Conservation (phyloP, 140 eudicot species). For the Senecio squalidus region DNA sequence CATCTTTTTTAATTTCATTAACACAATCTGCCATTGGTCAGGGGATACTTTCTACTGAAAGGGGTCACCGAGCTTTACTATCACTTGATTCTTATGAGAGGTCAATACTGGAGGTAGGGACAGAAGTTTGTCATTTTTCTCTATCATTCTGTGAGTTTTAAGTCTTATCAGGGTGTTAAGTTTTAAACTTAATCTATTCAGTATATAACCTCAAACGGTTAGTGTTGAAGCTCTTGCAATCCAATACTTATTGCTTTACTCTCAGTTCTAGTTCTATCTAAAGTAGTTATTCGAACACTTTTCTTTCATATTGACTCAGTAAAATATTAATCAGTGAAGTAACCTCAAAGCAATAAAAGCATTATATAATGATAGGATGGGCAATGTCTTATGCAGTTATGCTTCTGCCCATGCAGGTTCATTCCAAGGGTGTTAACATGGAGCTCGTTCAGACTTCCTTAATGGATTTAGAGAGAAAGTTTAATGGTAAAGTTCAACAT, state of each 20-base stretch:
- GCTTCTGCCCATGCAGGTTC: constrained; percentile 53
- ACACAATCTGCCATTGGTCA: constrained; percentile 24
- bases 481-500: constrained; percentile 42
- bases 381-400: too few species aligned
- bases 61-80: constrained; percentile 68
- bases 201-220: background rate
- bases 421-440: constrained; percentile 70
- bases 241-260: constrained; percentile 2
- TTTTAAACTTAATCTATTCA: constrained; percentile 7
- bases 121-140: background rate
- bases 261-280: background rate
- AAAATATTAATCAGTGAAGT: too few species aligned
- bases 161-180: background rate
- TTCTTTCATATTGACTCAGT: too few species aligned
- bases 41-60: constrained; percentile 98
- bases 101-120: constrained; percentile 78
- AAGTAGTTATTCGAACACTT: too few species aligned
- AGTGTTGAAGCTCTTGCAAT: background rate
- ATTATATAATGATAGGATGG: background rate
- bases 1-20: constrained; percentile 9
- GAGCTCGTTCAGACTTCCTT: constrained; percentile 56
- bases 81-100: constrained; percentile 74
- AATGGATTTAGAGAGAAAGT: constrained; percentile 57
- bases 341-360: background rate
- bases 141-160: background rate